Conservation (phyloP, 176 grass and related monocot species). For the Aegilops sharonensis region DNA sequence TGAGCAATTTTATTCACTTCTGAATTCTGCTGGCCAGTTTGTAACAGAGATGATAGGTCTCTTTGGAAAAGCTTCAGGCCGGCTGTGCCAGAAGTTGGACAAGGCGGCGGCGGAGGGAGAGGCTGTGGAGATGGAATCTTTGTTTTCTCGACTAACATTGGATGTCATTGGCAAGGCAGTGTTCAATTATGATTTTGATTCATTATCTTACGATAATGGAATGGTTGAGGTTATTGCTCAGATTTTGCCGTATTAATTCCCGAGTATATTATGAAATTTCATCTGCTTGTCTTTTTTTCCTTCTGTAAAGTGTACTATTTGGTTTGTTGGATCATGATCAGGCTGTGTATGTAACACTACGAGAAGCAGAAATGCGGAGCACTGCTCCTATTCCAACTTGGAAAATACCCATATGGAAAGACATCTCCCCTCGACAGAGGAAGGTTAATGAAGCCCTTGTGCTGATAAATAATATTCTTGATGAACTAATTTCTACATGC, state of each 20-base stretch:
- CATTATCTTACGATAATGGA: conserved; percentile 84
- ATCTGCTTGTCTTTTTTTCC: background rate
- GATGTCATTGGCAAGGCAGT: conserved; percentile 97
- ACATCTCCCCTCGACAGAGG: conserved; percentile 88
- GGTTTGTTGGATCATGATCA: conserved; percentile 31
- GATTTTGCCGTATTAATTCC: background rate
- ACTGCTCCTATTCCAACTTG: conserved; percentile 94
- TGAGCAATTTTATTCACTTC: too few species aligned
- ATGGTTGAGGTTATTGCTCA: conserved; percentile 78
- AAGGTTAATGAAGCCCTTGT: conserved; percentile 85
- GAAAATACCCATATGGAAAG: conserved; percentile 99
- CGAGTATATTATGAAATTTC: background rate
- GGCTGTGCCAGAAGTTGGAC: too few species aligned
- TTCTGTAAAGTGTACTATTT: background rate
- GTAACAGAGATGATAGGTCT: too few species aligned
- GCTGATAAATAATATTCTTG: conserved; percentile 80
- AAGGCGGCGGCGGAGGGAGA: too few species aligned
- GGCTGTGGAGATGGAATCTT: conserved; percentile 59
- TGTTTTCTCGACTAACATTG: conserved; percentile 84
- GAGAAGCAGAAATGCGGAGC: conserved; percentile 93
- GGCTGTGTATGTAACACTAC: conserved; percentile 73
- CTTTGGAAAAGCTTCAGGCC: too few species aligned
- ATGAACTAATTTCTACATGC: conserved; percentile 77
- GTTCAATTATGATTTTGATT: conserved; percentile 98
- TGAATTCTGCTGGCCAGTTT: too few species aligned